Base-by-base conservation (phyloP, 352 stramenopile genomes). In the Saprolegnia diclina region DNA sequence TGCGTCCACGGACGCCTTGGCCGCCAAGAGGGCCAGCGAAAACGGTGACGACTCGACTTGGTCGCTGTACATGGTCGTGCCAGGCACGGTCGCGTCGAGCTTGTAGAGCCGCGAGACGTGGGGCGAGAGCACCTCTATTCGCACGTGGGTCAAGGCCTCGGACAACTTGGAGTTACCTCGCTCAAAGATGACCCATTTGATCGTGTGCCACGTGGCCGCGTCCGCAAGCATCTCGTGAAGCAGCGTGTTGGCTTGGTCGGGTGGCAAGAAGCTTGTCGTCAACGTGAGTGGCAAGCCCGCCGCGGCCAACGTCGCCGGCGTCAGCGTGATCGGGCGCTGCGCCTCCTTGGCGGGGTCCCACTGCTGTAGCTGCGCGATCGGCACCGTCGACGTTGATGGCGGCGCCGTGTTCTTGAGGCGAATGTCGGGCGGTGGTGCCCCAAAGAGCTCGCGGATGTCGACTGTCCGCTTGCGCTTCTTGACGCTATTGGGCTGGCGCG, bases 171-270 rank as follows among this genome's bases (percentile, higher is more conserved):
- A 37, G 0, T n/a, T 42, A 69, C 63, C 63, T 21, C 63, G 48
- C 18, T 69, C 63, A 24, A 69, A 57, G 22, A 69, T 69, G 38
- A 69, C 63, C 63, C 63, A 69, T 21, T 69, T 69, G 11, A 52
- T 69, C 37, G 18, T 29, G 16, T 61, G 19, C 63, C 63, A 69
- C 4, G 40, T 42, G 14, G 10, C n/a, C 1, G 63, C 22, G 10
- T 52, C n/a, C 10, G 18, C 35, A 3, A 69, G 21, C 63, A 69
- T 69, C 22, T 69, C 21, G 5, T 22, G 4, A 0, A 69, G 29
- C 45, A 61, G 13, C 11, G 11, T n/a, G 29, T 61, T 53, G 10
- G 63, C 63, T 62, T 69, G 32, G 24, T 61, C 38, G 16, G 21
- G n/a, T 7, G 48, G 35, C 10, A 69, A 38, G 26, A 69, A 69